A percentile compares a stretch with the other conserved stretches of the same genome.
These are phyloP conservation scores for Rubus idaeus DNA, from an alignment of 306 rosid genomes.

Conservation along the genomic window DNA sequence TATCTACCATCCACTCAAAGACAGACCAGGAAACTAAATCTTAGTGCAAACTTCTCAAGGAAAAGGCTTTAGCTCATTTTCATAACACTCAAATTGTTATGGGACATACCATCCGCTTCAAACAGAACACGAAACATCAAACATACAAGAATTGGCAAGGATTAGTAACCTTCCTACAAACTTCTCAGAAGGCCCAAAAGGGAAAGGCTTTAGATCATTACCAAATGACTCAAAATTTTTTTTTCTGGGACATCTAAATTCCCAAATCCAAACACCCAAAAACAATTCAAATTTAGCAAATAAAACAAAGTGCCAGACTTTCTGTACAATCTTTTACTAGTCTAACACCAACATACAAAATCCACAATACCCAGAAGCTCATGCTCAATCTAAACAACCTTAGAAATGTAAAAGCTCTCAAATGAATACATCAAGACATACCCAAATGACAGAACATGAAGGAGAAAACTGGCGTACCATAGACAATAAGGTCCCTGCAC, in stretches of 20 bases:
- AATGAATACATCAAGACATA: not conserved
- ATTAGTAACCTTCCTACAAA: not conserved
- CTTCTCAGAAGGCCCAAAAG: not conserved
- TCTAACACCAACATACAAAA: no score
- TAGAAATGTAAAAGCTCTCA: not conserved
- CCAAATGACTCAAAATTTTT: not conserved
- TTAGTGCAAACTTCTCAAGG: not conserved
- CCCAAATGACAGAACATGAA: conserved; percentile 25
- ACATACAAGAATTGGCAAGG: not conserved
- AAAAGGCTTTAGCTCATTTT: not conserved
- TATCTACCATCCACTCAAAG: not conserved
- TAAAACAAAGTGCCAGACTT: not conserved
- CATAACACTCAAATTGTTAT: no score
- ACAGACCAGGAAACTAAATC: not conserved
- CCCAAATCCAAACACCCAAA: not conserved
- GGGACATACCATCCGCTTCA: no score
- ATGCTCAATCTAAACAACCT: not conserved
- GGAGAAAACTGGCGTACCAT: conserved; percentile 43
- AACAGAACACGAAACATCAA: not conserved
- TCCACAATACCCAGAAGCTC: not conserved
- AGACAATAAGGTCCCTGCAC: conserved; percentile 26
- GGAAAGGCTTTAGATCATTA: not conserved
- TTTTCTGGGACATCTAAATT: not conserved
- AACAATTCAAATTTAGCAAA: not conserved
- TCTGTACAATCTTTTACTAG: no score